Base-by-base conservation (phyloP, 306 rosid genomes). In the Cicer chorassanicum region DNA sequence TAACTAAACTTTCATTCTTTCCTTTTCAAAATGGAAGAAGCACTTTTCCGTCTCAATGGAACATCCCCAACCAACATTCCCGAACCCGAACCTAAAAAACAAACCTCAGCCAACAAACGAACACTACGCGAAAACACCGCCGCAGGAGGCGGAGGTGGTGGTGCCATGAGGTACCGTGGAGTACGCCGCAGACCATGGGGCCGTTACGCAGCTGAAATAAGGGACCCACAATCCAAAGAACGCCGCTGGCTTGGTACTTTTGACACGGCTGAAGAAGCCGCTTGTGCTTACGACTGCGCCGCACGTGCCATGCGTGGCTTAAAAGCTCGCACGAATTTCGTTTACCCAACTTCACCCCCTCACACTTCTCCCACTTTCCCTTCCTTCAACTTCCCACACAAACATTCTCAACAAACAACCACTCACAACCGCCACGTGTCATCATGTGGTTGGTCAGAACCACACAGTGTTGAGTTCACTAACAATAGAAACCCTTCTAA, bases 181-280 rank as follows among this genome's bases (percentile, higher is more conserved):
- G 99, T 94, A 0, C 82, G 99, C n/a, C 91, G 99, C 0, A 73
- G 99, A 77, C 99, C 99, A 0, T 94, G 99, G 99, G 99, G 99
- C 0, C 93, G 99, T 42, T 94, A 94, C 54, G 99, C 99, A 0
- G 99, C 99, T 0, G 99, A 94, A 86, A 94, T 94, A 40, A 81
- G 99, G 7, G 99, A 94, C 89, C 99, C 99, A 0, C 86, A 84
- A 53, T 83, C 97, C 0, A 94, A 94, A 75, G 99, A 94, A 7
- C 82, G 99, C 4, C 88, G 99, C 2, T 94, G 99, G 99, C 90
- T 94, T 0, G 99, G 99, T 0, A 94, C 99, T 6, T 94, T 94
- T 13, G 99, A 94, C 83, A 94, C 99, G 1, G 99, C 97, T 0
- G 99, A 94, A 83, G 96, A 94, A 76, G 99, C 99, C 0, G 99